Evolutionary conservation across 2,329 filamentous ascomycete species (phyloP), one percentile per base, ranked within the genome.

Genomic region (Periconia sp.): DNA sequence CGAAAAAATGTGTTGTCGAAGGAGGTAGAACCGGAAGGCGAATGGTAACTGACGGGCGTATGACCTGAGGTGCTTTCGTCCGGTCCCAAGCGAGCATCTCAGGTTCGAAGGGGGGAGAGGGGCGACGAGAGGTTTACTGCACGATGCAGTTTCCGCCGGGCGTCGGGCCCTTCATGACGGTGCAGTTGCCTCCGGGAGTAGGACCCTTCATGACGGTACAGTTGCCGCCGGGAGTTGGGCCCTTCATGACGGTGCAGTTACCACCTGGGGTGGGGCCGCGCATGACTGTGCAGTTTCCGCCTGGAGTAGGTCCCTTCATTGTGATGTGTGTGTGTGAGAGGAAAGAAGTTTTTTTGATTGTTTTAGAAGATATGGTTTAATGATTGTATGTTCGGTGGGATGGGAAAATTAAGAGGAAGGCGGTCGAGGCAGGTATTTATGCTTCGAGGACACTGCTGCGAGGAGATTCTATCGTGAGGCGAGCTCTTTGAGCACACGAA

Each of bases 371-470:
- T 46, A 38, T 43, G 16, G 9, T 46, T 29, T 53, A 54, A 56
- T 43, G 56, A 57, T 34, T 48, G 59, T 37, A 35, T 40, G 45
- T 48, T 52, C 40, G 44, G 25, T 52, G 48, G 45, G 44, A 26
- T 42, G 42, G 30, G 15, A 23, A 40, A 35, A 19, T 17, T 5
- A 16, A 4, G 12, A 19, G 23, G 28, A 13, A 5, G 19, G 29
- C 26, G 15, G 16, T 9, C 15, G 10, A 17, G 21, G 28, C 15
- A 16, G 22, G 18, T 43, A 48, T 52, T 57, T 57, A 59, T 59
- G 40, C 38, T 22, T 43, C 17, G 25, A 11, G 19, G 16, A 22
- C 15, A 17, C 23, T 29, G 19, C 17, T 40, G 9, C n/a, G 5
- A n/a, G 7, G 24, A 5, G 13, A 5, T 3, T 22, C 25, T 16